Conservation (phyloP, 257 asterid species). For the Nicotiana tomentosiformis region DNA sequence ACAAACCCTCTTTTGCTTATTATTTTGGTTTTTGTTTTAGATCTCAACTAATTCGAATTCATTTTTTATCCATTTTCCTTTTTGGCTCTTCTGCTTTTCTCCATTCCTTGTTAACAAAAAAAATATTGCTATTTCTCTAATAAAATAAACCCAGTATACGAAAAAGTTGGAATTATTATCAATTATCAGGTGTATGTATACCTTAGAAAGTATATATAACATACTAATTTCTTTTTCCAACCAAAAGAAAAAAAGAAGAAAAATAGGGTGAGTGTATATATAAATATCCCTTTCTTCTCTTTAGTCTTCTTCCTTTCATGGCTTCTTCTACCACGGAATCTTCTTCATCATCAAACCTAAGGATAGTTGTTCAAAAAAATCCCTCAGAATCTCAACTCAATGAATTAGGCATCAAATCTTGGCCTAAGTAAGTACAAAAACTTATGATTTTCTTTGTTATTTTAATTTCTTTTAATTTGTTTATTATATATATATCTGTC, state of each 20-base stretch:
- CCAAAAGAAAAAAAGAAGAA: neutral
- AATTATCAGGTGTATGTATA: too few species aligned
- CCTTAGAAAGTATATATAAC: neutral
- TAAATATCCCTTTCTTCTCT: neutral
- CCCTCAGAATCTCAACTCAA: conserved; percentile 64
- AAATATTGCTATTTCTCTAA: neutral
- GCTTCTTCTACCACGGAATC: conserved; percentile 30
- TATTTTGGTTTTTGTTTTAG: too few species aligned
- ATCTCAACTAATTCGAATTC: too few species aligned
- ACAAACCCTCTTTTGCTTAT: neutral
- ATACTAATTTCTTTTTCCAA: too few species aligned
- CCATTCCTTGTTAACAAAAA: neutral
- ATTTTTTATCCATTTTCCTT: too few species aligned
- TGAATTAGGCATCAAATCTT: conserved; percentile 81
- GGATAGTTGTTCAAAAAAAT: conserved; percentile 66
- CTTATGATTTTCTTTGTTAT: neutral
- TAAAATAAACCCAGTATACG: neutral
- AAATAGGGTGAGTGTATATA: neutral
- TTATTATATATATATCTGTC: neutral
- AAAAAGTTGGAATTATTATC: neutral
- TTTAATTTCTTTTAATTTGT: too few species aligned
- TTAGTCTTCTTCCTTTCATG: conserved; percentile 12
- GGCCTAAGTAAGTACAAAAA: conserved; percentile 78
- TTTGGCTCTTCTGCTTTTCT: neutral
- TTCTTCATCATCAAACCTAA: conserved; percentile 41